A percentile compares a stretch with the other conserved stretches of the same genome.
Conservation (phyloP, 148 eudicot species). For the Linanthus parryae region DNA sequence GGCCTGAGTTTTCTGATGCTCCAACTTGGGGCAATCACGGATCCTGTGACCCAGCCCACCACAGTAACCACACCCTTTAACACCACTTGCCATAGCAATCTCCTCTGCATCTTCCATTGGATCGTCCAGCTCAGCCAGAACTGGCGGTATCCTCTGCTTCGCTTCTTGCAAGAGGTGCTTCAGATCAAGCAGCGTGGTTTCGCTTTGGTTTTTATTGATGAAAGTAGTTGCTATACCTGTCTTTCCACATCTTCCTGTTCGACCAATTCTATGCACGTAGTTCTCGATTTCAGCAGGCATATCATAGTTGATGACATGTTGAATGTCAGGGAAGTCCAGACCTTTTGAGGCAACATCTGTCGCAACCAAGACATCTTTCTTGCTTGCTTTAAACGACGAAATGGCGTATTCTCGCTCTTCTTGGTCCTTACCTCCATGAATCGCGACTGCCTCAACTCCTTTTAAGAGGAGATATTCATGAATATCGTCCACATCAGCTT, state of each 20-base stretch:
- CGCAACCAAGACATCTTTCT: conserved; percentile 84
- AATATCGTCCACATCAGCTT: conserved; percentile 89
- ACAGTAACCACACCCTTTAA: conserved; percentile 80
- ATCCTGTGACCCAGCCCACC: conserved; percentile 86
- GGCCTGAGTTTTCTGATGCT: conserved; percentile 64
- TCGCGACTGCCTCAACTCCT: conserved; percentile 89
- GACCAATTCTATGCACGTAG: conserved; percentile 85
- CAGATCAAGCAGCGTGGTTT: conserved; percentile 77
- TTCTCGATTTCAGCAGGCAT: conserved; percentile 98
- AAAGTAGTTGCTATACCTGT: conserved; percentile 91
- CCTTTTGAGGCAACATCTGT: conserved; percentile 98
- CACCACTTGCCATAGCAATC: conserved; percentile 52
- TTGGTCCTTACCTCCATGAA: conserved; percentile 93
- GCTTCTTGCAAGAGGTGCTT: conserved; percentile 89
- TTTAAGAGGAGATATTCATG: conserved; percentile 82
- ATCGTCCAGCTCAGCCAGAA: conserved; percentile 72
- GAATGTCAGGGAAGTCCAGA: conserved; percentile 85
- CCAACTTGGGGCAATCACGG: conserved; percentile 71
- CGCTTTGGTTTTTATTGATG: conserved; percentile 82
- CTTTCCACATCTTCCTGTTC: conserved; percentile 91
- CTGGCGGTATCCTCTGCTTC: conserved; percentile 85
- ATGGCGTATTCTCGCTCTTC: conserved; percentile 89
- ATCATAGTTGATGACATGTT: conserved; percentile 83
- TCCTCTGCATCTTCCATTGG: conserved; percentile 74
- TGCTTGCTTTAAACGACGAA: conserved; percentile 64